A percentile compares a stretch with the other conserved stretches of the same genome.
Conservation (phyloP, 2,329 filamentous ascomycete species). For the Phialemoniopsis sp. region DNA sequence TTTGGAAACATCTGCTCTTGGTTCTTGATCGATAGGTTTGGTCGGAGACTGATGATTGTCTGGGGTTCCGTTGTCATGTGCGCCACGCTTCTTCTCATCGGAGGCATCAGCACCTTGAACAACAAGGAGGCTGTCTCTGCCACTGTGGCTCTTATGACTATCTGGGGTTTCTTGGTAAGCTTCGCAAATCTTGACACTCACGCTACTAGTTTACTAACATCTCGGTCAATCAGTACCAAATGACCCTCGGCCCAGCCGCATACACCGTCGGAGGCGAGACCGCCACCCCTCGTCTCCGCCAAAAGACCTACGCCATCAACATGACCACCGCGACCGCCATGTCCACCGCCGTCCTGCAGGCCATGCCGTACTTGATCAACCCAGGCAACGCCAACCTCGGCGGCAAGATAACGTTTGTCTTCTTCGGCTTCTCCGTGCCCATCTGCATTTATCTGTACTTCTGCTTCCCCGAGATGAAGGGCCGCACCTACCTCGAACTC, state of each 20-base stretch:
- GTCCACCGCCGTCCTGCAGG: slow-evolving; percentile 19
- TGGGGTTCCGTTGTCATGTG: slow-evolving; percentile 19
- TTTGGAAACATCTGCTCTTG: slow-evolving; percentile 20
- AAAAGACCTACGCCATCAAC: slow-evolving; percentile 25
- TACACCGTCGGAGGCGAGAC: slow-evolving; percentile 23
- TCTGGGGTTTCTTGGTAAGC: slow-evolving; percentile 14
- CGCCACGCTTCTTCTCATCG: slow-evolving; percentile 18
- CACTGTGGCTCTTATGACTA: slow-evolving; percentile 18
- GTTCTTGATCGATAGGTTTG: slow-evolving; percentile 20
- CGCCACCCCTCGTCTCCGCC: slow-evolving; percentile 18
- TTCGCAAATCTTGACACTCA: neutral
- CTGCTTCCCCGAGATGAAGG: slow-evolving; percentile 12
- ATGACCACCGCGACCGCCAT: slow-evolving; percentile 20
- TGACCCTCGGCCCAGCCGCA: slow-evolving; percentile 18
- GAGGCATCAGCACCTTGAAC: slow-evolving; percentile 21
- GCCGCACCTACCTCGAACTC: slow-evolving; percentile 9
- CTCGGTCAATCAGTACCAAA: slow-evolving; percentile 12
- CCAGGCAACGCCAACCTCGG: slow-evolving; percentile 21
- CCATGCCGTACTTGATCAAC: slow-evolving; percentile 21
- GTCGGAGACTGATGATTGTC: slow-evolving; percentile 20
- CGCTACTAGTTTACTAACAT: neutral
- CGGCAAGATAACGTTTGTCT: slow-evolving; percentile 23
- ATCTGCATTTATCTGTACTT: too few relatives aligned
- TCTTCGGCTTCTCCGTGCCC: slow-evolving; percentile 19
- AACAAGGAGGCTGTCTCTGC: slow-evolving; percentile 11